Evolutionary conservation across 2,329 filamentous ascomycete genomes (phyloP).

Genomic region (Aspergillus calidoustus): DNA sequence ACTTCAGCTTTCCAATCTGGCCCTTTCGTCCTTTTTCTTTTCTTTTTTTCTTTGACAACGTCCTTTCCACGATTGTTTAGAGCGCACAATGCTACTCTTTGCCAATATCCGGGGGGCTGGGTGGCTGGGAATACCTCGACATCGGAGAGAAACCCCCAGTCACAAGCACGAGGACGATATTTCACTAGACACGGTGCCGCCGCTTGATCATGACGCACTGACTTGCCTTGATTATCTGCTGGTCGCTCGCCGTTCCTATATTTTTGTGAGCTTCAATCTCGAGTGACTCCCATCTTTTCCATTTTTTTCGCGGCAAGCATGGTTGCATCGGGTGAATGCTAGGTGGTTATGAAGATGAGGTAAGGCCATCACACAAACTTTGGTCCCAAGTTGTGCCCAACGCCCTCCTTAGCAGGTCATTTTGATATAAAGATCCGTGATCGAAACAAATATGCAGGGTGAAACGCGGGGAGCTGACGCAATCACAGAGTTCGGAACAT

Average conservation of each 20-base stretch:
- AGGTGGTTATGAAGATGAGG: not conserved
- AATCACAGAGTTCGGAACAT: constrained; percentile 27
- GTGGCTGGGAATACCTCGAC: constrained; percentile 30
- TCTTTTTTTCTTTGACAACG: not conserved
- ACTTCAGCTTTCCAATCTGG: not conserved
- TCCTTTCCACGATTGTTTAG: not conserved
- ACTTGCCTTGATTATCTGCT: constrained; percentile 6
- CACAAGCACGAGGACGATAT: constrained; percentile 12
- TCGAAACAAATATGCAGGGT: constrained; percentile 8
- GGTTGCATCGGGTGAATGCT: not conserved
- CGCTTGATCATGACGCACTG: constrained; percentile 10
- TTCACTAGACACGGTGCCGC: constrained; percentile 17
- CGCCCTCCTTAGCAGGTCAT: constrained; percentile 1
- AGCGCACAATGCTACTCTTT: constrained; percentile 1
- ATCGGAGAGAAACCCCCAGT: constrained; percentile 10
- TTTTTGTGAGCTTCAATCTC: not conserved
- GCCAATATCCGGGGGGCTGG: constrained; percentile 27
- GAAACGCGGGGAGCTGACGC: constrained; percentile 21
- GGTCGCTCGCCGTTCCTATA: not conserved
- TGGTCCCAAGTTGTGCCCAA: constrained; percentile 16
- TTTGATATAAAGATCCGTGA: constrained; percentile 4
- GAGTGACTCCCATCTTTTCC: not conserved
- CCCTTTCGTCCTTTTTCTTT: not conserved
- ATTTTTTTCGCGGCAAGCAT: not conserved
- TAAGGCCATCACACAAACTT: not conserved